phyloP scores from a whole-genome alignment of 2,329 filamentous ascomycete species.

The Paraphaeosphaeria minitans region DNA sequence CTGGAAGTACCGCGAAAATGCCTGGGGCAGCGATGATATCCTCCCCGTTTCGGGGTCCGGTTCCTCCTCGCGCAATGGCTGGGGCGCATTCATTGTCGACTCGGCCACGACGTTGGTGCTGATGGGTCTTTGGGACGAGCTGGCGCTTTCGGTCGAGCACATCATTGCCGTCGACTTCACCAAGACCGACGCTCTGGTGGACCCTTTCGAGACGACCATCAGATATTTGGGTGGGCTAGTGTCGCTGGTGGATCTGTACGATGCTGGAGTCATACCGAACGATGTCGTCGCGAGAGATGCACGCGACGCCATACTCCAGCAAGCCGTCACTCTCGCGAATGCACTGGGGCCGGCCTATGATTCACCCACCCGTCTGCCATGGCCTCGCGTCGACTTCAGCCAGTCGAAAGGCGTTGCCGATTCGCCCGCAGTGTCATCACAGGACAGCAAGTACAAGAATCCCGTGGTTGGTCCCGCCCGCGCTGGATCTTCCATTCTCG shows the following conservation, averaged over 20 bases:
- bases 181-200: conserved; percentile 42
- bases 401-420: conserved; percentile 39
- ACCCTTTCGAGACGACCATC: conserved; percentile 51
- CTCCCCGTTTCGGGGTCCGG: conserved; percentile 45
- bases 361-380: conserved; percentile 50
- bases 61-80: conserved; percentile 46
- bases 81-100: conserved; percentile 52
- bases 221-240: conserved; percentile 49
- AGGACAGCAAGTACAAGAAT: conserved; percentile 39
- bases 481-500: conserved; percentile 52
- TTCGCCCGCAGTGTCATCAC: conserved; percentile 32
- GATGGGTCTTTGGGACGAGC: conserved; percentile 52
- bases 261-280: conserved; percentile 47
- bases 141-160: conserved; percentile 46
- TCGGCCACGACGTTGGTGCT: conserved; percentile 47
- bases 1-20: conserved; percentile 45
- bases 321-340: conserved; percentile 46
- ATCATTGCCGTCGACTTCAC: conserved; percentile 48
- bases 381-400: conserved; percentile 53
- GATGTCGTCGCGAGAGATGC: conserved; percentile 37
- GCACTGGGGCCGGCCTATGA: conserved; percentile 49
- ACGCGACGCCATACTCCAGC: conserved; percentile 41
- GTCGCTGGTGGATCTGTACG: conserved; percentile 49
- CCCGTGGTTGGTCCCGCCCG: conserved; percentile 49
- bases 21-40: conserved; percentile 50